Base-by-base conservation (phyloP, 2,329 filamentous ascomycete species). In the Paecilomyces niveus region DNA sequence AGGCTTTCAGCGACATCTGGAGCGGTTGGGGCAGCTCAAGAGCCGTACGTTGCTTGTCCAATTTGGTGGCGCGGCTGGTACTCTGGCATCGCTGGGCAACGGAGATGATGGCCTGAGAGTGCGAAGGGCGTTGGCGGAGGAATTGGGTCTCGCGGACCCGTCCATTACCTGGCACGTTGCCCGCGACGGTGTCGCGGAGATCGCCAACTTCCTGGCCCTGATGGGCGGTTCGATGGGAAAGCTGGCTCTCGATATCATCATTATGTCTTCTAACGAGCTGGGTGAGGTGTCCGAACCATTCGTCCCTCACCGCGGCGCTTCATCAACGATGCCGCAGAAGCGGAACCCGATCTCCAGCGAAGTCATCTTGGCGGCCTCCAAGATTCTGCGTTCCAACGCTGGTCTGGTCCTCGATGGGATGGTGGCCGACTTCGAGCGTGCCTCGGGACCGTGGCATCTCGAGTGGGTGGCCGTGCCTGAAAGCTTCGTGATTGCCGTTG, bases 271-370 rank as follows among this genome's bases (percentile, higher is more conserved):
- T 2, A 84, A 82, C 61, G 82, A 85, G 62, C 67, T 83, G 15
- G 74, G 74, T 2, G 79, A 84, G 65, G 80, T 84, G 2, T 77
- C 80, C 0, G 82, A 85, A 65, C 82, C 82, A 0, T 84, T 80
- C 54, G 79, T 83, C 1, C 78, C 80, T 1, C 80, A 83, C 61
- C 74, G 81, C 6, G 82, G 82, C 0, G 80, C 81, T 1, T 81
- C 77, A 0, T 82, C 78, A 0, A 84, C 82, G 0, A 84, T 84
- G 82, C 81, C 82, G 2, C 81, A 84, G 65, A 85, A 85, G 68
- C 75, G 82, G 3, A 84, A 85, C 54, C 82, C 82, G 1, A 84
- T 85, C 31, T 83, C 81, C 0, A 81, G 80, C 63, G 82, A 84
- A 61, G 78, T 83, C 2, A 81, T 84, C 3, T 70, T 84, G 0